Conservation (phyloP, 1,284 basidiomycete species). For the Moesziomyces globuligerus region DNA sequence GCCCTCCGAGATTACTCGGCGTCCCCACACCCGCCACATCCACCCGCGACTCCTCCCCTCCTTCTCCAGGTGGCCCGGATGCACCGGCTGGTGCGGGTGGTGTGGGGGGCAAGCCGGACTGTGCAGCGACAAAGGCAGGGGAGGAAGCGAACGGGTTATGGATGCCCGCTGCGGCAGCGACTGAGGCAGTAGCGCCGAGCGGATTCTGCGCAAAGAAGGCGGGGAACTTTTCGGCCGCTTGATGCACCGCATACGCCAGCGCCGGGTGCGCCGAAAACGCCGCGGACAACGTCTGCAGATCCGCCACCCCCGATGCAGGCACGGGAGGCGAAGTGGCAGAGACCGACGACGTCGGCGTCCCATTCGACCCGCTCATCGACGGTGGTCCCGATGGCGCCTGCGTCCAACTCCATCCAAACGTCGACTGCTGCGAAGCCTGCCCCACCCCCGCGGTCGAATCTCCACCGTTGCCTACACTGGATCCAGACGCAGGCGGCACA, state of each 20-base stretch:
- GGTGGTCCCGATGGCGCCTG: slow-evolving; percentile 21
- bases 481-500: slow-evolving; percentile 6
- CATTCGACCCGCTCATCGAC: slow-evolving; percentile 28
- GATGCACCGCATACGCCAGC: slow-evolving; percentile 41
- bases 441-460: not conserved
- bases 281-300: slow-evolving; percentile 34
- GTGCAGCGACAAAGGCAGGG: not conserved
- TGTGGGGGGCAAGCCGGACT: too few species aligned
- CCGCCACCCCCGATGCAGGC: slow-evolving; percentile 6
- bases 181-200: slow-evolving; percentile 33
- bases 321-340: slow-evolving; percentile 28
- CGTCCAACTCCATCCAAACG: slow-evolving; percentile 14
- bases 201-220: slow-evolving; percentile 47
- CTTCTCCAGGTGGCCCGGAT: not conserved
- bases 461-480: not conserved
- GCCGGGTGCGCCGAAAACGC: slow-evolving; percentile 44
- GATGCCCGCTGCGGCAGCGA: slow-evolving; percentile 39
- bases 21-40: slow-evolving; percentile 22
- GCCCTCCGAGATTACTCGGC: slow-evolving; percentile 25
- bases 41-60: not conserved
- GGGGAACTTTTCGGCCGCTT: slow-evolving; percentile 46
- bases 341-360: slow-evolving; percentile 18
- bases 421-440: not conserved
- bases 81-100: too few species aligned
- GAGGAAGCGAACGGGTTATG: slow-evolving; percentile 20